A percentile compares a stretch with the other conserved stretches of the same genome.
Evolutionary conservation across 768 basidiomycete species (phyloP).

Genomic region (Lactifluus echinatus): DNA sequence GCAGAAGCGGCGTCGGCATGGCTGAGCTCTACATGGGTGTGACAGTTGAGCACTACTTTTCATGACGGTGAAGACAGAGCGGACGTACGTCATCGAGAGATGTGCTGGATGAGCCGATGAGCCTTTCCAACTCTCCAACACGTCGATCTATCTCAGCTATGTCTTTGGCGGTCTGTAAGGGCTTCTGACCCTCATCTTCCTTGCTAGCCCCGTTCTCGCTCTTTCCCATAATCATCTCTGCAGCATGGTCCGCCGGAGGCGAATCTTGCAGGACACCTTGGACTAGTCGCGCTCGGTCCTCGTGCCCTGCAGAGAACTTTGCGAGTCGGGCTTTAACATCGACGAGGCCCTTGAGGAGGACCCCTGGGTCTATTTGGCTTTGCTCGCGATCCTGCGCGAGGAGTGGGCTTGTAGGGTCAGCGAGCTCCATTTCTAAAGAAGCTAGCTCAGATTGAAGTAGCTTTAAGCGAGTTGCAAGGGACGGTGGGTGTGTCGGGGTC

Average conservation of each 20-base stretch:
- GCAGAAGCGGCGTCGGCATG: conserved; percentile 72
- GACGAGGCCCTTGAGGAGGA: conserved; percentile 67
- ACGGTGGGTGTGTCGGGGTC: conserved; percentile 29
- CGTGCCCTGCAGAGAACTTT: conserved; percentile 53
- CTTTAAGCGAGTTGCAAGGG: conserved; percentile 35
- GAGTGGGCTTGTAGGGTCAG: conserved; percentile 68
- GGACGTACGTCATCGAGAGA: conserved; percentile 70
- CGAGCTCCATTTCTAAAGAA: conserved; percentile 74
- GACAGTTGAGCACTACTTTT: neutral
- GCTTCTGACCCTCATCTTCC: conserved; percentile 5
- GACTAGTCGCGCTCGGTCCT: conserved; percentile 58
- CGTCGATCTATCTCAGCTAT: conserved; percentile 76
- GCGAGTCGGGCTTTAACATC: conserved; percentile 64
- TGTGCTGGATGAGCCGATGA: conserved; percentile 75
- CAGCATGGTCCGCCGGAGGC: conserved; percentile 25
- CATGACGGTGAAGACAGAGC: neutral
- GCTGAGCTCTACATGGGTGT: conserved; percentile 45
- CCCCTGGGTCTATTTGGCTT: conserved; percentile 59
- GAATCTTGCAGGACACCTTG: conserved; percentile 41
- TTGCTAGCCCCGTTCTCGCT: conserved; percentile 14
- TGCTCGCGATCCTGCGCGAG: conserved; percentile 51
- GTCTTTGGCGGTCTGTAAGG: conserved; percentile 32
- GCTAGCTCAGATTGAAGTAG: conserved; percentile 68
- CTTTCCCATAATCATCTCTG: conserved; percentile 12
- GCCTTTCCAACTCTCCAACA: conserved; percentile 72